phyloP scores from a whole-genome alignment of 345 rosid genomes.

The Gossypium stocksii region DNA sequence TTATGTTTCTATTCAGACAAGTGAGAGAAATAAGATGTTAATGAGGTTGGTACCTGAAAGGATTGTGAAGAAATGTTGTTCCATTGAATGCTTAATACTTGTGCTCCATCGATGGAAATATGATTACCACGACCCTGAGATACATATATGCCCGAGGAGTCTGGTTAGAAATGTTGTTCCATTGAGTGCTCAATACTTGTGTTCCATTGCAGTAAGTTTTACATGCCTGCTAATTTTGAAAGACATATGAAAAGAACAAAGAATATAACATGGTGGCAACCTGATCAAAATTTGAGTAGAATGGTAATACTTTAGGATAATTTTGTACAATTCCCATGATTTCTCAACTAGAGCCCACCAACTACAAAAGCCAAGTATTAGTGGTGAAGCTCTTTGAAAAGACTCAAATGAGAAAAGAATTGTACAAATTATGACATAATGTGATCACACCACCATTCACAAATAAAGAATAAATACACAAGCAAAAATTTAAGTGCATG shows the following conservation, averaged over 20 bases:
- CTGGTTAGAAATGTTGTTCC: too few relatives aligned
- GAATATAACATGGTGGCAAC: slow-evolving; percentile 28
- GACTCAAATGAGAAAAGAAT: neutral
- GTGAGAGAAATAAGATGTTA: neutral
- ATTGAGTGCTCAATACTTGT: too few relatives aligned
- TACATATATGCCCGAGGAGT: neutral
- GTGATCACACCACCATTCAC: neutral
- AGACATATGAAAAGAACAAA: neutral
- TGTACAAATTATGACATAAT: neutral
- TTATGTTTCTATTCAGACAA: neutral
- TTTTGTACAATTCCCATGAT: slow-evolving; percentile 51
- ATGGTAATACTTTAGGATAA: slow-evolving; percentile 66
- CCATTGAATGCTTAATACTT: slow-evolving; percentile 49
- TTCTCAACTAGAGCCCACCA: slow-evolving; percentile 51
- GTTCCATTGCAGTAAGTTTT: neutral
- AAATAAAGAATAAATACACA: neutral
- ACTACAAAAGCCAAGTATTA: slow-evolving; percentile 30
- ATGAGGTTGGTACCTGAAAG: slow-evolving; percentile 53
- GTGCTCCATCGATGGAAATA: slow-evolving; percentile 47
- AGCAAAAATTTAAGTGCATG: too few relatives aligned
- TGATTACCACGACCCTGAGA: slow-evolving; percentile 67
- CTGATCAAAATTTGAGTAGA: slow-evolving; percentile 82
- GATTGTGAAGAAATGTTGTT: slow-evolving; percentile 73
- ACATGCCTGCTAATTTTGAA: neutral
- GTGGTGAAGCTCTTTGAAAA: slow-evolving; percentile 6